Percentiles rank a stretch among this genome's conserved stretches.
phyloP scores from a whole-genome alignment of 2,329 filamentous ascomycete species.

The Iodosphaeria phyllophila region DNA sequence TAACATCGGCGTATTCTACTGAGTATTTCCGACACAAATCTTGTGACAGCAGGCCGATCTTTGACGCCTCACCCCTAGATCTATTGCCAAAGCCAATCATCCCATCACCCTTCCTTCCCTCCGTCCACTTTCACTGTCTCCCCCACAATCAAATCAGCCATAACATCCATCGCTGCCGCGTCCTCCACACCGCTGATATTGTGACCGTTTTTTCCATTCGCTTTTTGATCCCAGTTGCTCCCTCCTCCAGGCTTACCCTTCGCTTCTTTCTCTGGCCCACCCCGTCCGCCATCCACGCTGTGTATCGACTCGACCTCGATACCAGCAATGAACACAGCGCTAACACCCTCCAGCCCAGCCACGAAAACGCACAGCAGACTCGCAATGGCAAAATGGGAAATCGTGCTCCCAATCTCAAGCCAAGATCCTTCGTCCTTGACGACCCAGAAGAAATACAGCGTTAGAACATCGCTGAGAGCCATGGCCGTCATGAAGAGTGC shows the following conservation, averaged over 20 bases:
- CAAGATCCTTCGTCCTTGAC: conserved; percentile 93
- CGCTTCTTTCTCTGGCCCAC: not conserved
- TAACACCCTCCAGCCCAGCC: conserved; percentile 68
- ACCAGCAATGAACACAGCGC: conserved; percentile 64
- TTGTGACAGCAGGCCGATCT: no score
- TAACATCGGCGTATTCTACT: not conserved
- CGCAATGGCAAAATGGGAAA: conserved; percentile 88
- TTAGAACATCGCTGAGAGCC: conserved; percentile 77
- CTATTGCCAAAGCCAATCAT: no score
- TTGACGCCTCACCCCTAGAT: no score
- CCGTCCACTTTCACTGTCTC: no score
- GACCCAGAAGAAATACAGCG: conserved; percentile 93
- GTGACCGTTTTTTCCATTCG: not conserved
- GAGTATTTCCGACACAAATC: no score
- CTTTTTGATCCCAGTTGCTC: not conserved
- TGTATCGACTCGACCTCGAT: conserved; percentile 41
- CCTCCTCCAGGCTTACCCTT: conserved; percentile 4
- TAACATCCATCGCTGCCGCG: conserved; percentile 3
- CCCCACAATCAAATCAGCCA: conserved; percentile 3
- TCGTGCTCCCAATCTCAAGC: conserved; percentile 94
- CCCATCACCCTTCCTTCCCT: no score
- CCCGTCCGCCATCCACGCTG: conserved; percentile 1
- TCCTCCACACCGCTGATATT: no score
- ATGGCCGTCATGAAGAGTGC: conserved; percentile 91
- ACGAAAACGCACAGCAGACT: conserved; percentile 84